Evolutionary conservation across 73 alveolate species (phyloP), one percentile per base, ranked within the genome.

Genomic region (Symbiodinium pilosum): DNA sequence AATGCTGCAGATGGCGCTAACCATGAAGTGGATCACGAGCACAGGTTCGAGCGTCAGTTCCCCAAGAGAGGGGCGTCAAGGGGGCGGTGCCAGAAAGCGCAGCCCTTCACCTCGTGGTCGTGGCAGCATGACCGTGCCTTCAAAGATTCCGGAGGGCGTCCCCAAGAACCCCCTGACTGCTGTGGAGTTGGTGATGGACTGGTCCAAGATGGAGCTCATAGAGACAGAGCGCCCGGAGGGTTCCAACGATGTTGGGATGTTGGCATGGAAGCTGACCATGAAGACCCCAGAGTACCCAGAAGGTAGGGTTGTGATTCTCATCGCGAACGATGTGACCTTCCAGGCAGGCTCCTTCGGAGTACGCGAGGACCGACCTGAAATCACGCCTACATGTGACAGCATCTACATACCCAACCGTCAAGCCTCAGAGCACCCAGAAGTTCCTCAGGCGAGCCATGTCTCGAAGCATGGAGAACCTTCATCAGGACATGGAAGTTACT

Each of bases 331-430:
- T 34, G 92, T 93, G 81, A 83, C 64, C n/a, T n/a, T 28, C 75
- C 71, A 85, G 93, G 91, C 92, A 3, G 98, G 98, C 21, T 93
- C 98, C 47, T 93, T 93, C 41, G 98, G 98, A 16, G 92, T 44
- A n/a, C 39, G 51, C 54, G 98, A 93, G 98, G 98, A n/a, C n/a
- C n/a, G n/a, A n/a, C n/a, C n/a, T n/a, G n/a, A n/a, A n/a, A n/a
- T n/a, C n/a, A n/a, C n/a, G n/a, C n/a, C n/a, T n/a, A n/a, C n/a
- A n/a, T n/a, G n/a, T n/a, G n/a, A n/a, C n/a, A n/a, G n/a, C n/a
- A n/a, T n/a, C n/a, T n/a, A n/a, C n/a, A n/a, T n/a, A n/a, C n/a
- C n/a, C n/a, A n/a, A n/a, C n/a, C n/a, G n/a, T n/a, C n/a, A n/a
- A n/a, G n/a, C n/a, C n/a, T n/a, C n/a, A n/a, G n/a, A n/a, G n/a